Conservation (phyloP, 2,329 filamentous ascomycete genomes). For the Claviceps digitariae region DNA sequence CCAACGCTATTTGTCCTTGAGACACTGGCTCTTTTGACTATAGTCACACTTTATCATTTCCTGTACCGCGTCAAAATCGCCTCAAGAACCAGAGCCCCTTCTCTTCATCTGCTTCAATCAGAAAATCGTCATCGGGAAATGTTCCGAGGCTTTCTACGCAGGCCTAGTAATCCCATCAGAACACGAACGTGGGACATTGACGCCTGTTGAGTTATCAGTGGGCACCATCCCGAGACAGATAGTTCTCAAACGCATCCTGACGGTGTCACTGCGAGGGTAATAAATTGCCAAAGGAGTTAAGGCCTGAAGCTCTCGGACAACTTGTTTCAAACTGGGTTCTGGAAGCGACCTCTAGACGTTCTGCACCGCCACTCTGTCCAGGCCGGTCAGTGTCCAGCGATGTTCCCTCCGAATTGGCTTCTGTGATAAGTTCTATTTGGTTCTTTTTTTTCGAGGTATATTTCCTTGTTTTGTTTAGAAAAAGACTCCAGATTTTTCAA, state of each 20-base stretch:
- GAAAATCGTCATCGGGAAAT: background rate
- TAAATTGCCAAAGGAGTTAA: constrained; percentile 3
- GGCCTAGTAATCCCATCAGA: constrained; percentile 9
- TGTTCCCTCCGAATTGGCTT: background rate
- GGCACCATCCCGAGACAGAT: constrained; percentile 19
- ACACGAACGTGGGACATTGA: constrained; percentile 10
- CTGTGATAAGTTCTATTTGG: background rate
- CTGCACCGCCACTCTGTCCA: background rate
- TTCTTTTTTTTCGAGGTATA: background rate
- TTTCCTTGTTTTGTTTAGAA: background rate
- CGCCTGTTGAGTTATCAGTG: constrained; percentile 21
- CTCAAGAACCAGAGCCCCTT: background rate
- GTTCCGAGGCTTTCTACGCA: constrained; percentile 12
- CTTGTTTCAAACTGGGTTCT: background rate
- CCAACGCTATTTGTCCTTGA: background rate
- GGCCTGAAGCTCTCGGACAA: background rate
- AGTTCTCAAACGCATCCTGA: constrained; percentile 14
- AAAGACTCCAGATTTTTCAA: background rate
- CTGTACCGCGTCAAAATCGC: background rate
- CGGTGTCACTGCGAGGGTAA: background rate
- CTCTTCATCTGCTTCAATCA: background rate
- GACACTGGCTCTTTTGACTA: background rate
- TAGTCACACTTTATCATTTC: background rate
- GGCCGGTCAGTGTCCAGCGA: background rate
- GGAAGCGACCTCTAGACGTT: background rate